Evolutionary conservation across 345 rosid species (phyloP).

Genomic region (Hibiscus trionum): DNA sequence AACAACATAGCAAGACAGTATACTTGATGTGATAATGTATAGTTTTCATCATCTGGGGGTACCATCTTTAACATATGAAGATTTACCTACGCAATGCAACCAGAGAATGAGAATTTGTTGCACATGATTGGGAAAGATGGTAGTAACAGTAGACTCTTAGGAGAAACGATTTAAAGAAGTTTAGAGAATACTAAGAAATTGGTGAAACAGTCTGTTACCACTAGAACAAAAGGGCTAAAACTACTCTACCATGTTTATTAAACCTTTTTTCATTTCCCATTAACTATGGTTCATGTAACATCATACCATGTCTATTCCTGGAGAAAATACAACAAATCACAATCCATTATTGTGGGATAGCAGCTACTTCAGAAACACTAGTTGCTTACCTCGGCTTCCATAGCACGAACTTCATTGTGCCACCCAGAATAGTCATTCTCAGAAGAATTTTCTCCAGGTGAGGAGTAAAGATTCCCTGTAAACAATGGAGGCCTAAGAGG

Average conservation of each 20-base stretch:
- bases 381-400: slow-evolving; percentile 81
- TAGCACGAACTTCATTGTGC: slow-evolving; percentile 71
- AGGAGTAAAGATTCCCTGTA: slow-evolving; percentile 35
- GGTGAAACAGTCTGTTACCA: neutral
- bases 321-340: neutral
- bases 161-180: neutral
- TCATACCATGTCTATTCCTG: neutral
- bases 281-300: neutral
- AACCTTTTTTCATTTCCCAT: neutral
- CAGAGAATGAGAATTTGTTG: slow-evolving; percentile 5
- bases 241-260: neutral
- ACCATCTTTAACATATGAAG: slow-evolving; percentile 62
- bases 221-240: neutral
- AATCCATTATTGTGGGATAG: neutral
- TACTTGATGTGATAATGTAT: slow-evolving; percentile 62
- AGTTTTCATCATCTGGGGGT: slow-evolving; percentile 52
- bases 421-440: slow-evolving; percentile 32
- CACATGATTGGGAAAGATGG: neutral
- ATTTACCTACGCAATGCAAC: slow-evolving; percentile 46
- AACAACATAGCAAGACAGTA: slow-evolving; percentile 75
- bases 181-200: neutral
- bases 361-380: neutral
- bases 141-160: neutral
- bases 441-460: slow-evolving; percentile 25
- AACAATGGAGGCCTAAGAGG: slow-evolving; percentile 84